Evolutionary conservation across 495 filamentous ascomycete genomes (phyloP), one percentile per base, ranked within the genome.

Genomic region (Friedmanniomyces endolithicus): DNA sequence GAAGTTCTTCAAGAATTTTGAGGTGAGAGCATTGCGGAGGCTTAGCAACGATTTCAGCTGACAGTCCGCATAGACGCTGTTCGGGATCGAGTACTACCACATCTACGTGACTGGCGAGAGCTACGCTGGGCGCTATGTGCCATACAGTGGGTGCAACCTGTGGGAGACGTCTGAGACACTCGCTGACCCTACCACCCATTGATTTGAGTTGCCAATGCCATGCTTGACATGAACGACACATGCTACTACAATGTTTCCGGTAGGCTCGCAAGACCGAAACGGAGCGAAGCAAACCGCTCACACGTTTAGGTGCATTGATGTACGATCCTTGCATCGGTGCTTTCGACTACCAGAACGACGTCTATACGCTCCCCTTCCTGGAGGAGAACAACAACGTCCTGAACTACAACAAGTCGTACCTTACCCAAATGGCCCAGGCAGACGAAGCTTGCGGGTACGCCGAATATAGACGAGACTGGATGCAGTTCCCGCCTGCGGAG

Each of bases 51-150:
- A 19, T 6, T 19, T n/a, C 12, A n/a, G 37, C 37, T 41, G 37
- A 41, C 17, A 16, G 3, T 14, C 17, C 4, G 12, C 4, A 41
- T 4, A 23, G 49, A 39, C 31, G 2, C 71, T 69, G 0, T 84
- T 82, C 52, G 75, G 72, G 1, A 72, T 82, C 52, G 72, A 80
- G 59, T 76, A 77, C 48, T 75, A 70, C 65, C 80, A 78, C 64
- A 75, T 82, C 46, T 82, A 75, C 49, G 69, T 83, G 41, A 77
- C 79, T 2, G 80, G 80, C 7, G 79, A 83, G 60, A 75, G 70
- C 53, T 83, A 80, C 64, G 85, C 83, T 19, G 87, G 87, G 6
- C 71, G 72, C 48, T 92, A 89, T 60, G 80, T 87, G 35, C 84
- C 87, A 0, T 92, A 90, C 61, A 82, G n/a, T n/a, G n/a, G n/a